phyloP scores from a whole-genome alignment of 345 rosid genomes.

The Populus ilicifolia region DNA sequence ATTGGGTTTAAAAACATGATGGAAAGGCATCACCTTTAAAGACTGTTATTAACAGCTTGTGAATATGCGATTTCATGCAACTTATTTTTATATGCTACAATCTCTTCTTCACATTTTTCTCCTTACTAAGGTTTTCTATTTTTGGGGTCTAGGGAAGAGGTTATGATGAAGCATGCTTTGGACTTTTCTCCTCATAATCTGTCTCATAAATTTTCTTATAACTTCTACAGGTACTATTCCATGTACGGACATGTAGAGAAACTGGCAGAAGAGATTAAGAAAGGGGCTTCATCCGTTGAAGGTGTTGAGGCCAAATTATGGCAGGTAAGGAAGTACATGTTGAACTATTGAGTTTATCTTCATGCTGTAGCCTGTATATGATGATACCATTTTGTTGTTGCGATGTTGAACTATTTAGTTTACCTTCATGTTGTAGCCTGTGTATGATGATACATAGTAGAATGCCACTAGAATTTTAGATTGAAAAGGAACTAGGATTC shows the following conservation, averaged over 20 bases:
- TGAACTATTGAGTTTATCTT: background rate
- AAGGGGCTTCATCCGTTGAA: conserved; percentile 90
- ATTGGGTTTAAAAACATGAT: background rate
- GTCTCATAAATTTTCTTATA: conserved; percentile 10
- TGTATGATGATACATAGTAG: background rate
- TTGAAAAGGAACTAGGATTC: background rate
- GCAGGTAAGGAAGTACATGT: conserved; percentile 52
- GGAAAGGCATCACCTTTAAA: background rate
- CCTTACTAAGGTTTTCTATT: background rate
- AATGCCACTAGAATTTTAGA: background rate
- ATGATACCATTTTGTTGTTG: conserved; percentile 2
- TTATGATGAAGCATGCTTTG: too few species aligned
- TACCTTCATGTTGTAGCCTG: background rate
- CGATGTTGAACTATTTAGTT: conserved; percentile 5
- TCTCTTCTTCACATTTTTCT: background rate
- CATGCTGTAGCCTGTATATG: background rate
- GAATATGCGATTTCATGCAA: background rate
- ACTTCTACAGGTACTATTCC: conserved; percentile 71
- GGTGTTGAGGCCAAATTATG: conserved; percentile 92
- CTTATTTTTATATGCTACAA: background rate
- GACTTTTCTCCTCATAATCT: background rate
- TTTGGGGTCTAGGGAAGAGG: too few species aligned
- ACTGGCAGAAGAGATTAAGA: conserved; percentile 86
- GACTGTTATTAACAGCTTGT: background rate
- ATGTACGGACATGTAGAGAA: conserved; percentile 95